phyloP scores from a whole-genome alignment of 441 rosid species.

The Iberis amara region DNA sequence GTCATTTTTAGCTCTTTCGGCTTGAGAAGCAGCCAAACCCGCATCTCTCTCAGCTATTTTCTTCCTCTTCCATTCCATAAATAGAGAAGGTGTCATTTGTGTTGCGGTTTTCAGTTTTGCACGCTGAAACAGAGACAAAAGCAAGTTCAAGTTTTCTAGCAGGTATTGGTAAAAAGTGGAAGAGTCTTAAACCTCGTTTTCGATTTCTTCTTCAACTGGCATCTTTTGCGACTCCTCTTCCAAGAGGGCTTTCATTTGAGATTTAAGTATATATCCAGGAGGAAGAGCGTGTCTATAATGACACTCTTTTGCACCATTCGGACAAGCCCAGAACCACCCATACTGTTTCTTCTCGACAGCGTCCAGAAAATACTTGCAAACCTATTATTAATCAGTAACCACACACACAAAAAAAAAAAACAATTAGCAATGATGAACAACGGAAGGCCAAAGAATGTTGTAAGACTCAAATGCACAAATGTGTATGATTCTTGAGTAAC shows the following conservation, averaged over 20 bases:
- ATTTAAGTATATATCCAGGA: conserved; percentile 80
- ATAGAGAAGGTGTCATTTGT: conserved; percentile 81
- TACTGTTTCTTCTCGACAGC: conserved; percentile 56
- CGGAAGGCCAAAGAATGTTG: too few species aligned
- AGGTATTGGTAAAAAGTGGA: neutral
- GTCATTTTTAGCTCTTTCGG: conserved; percentile 95
- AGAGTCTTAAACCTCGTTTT: conserved; percentile 54
- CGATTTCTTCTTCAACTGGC: conserved; percentile 83
- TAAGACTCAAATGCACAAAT: too few species aligned
- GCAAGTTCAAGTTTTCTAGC: neutral
- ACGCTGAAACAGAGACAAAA: conserved; percentile 45
- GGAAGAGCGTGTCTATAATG: conserved; percentile 97
- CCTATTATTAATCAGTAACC: conserved; percentile 36
- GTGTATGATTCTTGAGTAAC: too few species aligned
- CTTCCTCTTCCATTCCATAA: conserved; percentile 88
- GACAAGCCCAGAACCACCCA: conserved; percentile 96
- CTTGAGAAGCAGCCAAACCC: conserved; percentile 72
- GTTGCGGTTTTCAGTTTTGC: conserved; percentile 61
- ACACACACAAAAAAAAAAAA: neutral
- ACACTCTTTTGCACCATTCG: conserved; percentile 78
- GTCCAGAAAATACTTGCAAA: conserved; percentile 90
- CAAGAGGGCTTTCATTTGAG: conserved; percentile 93
- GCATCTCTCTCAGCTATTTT: conserved; percentile 77
- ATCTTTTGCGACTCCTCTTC: conserved; percentile 76
- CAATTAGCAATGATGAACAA: neutral